phyloP scores from a whole-genome alignment of 2,329 filamentous ascomycete genomes.

The Phialocephala sp. region DNA sequence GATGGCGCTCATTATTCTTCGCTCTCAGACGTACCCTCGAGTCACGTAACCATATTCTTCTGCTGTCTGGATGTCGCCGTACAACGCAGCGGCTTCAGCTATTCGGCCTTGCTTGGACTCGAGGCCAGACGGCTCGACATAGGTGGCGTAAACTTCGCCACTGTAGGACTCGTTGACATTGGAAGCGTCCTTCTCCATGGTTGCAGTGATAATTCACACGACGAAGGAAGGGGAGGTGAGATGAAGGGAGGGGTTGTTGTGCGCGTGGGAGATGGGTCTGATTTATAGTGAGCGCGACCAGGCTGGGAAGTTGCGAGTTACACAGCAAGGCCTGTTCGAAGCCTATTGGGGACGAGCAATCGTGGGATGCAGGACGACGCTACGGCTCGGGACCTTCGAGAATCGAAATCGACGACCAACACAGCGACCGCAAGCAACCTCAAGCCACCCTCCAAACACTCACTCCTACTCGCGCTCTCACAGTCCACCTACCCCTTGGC shows the following conservation, averaged over 20 bases:
- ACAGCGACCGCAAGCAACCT: no score
- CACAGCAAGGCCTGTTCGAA: slow-evolving; percentile 14
- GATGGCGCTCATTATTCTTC: not conserved
- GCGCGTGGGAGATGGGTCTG: slow-evolving; percentile 5
- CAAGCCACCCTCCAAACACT: slow-evolving; percentile 2
- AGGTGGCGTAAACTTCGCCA: slow-evolving; percentile 29
- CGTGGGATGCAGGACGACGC: slow-evolving; percentile 7
- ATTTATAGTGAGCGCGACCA: slow-evolving; percentile 22
- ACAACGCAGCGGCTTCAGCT: slow-evolving; percentile 56
- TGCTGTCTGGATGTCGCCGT: slow-evolving; percentile 55
- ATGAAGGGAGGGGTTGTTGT: not conserved
- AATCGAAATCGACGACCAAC: no score
- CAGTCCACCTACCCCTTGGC: not conserved
- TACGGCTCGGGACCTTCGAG: slow-evolving; percentile 8
- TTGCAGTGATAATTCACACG: slow-evolving; percentile 11
- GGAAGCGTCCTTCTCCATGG: slow-evolving; percentile 37
- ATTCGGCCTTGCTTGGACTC: slow-evolving; percentile 43
- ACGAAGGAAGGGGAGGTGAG: slow-evolving; percentile 4
- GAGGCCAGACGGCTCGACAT: slow-evolving; percentile 35
- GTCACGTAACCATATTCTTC: slow-evolving; percentile 58
- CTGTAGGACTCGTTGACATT: slow-evolving; percentile 33
- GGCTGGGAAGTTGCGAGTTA: slow-evolving; percentile 12
- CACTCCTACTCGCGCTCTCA: not conserved
- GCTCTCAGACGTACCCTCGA: slow-evolving; percentile 47
- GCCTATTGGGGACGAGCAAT: not conserved